phyloP scores from a whole-genome alignment of 345 rosid species.

The Salix caprea region DNA sequence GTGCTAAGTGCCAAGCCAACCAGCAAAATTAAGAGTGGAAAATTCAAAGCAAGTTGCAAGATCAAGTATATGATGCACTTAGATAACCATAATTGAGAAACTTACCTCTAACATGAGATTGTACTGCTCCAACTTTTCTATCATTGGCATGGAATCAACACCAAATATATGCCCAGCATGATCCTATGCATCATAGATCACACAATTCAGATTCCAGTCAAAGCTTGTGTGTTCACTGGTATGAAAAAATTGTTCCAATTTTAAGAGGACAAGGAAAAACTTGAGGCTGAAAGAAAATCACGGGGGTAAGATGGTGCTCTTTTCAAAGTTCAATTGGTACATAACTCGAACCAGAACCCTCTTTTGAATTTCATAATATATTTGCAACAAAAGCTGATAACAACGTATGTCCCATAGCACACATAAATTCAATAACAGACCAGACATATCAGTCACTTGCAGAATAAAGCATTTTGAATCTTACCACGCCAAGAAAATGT shows the following conservation, averaged over 20 bases:
- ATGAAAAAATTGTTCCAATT: too few species aligned
- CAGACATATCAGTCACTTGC: neutral
- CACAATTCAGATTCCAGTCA: neutral
- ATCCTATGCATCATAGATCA: constrained; percentile 47
- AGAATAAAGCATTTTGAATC: constrained; percentile 12
- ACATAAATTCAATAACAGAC: neutral
- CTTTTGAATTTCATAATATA: neutral
- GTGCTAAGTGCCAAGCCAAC: too few species aligned
- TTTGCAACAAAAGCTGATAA: neutral
- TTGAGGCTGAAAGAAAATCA: too few species aligned
- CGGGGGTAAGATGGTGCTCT: too few species aligned
- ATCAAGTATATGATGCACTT: neutral
- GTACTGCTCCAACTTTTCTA: constrained; percentile 83
- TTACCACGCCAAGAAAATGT: constrained; percentile 96
- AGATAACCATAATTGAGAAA: constrained; percentile 16
- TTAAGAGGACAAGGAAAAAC: too few species aligned
- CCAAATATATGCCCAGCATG: constrained; percentile 95
- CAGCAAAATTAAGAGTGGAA: neutral
- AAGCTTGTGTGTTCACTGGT: too few species aligned
- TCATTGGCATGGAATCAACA: constrained; percentile 79
- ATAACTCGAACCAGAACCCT: too few species aligned
- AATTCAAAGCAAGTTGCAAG: constrained; percentile 5
- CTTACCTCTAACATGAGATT: constrained; percentile 68
- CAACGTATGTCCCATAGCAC: neutral
- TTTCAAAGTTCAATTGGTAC: too few species aligned